Base-by-base conservation (phyloP, 2,329 filamentous ascomycete species). In the Ophiocordyceps sinensis region DNA sequence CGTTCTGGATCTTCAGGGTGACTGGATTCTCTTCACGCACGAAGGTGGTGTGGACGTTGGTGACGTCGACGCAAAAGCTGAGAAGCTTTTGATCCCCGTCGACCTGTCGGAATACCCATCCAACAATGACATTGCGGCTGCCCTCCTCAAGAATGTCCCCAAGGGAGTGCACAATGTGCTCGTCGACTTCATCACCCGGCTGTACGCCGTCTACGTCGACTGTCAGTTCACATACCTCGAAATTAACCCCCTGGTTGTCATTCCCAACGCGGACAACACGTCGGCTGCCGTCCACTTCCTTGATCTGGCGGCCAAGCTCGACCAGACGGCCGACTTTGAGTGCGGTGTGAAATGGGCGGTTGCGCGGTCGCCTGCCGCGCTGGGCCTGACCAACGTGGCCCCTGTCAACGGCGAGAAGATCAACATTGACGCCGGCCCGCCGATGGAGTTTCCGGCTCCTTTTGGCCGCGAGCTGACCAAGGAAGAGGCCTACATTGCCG, bases 221-320 rank as follows among this genome's bases (percentile, higher is more conserved):
- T 94, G 85, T 79, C 91, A 98, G 69, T 98, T 98, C 78, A 96
- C 91, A 59, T 98, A 98, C 73, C 86, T 98, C 55, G 91, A 98
- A 70, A 98, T 98, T 75, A 98, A 98, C 79, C 91, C 91, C 53
- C 73, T 98, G 50, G 91, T 98, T 47, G 91, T 95, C 62, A 89
- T 98, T 57, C 91, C 91, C 64, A 96, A 96, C 65, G 82, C 77
- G 51, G 80, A 88, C 55, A 83, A 77, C 60, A 96, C 89, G 52
- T 94, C 87, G 44, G 91, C 91, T 43, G 82, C 87, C 35, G 91
- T 98, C 41, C 78, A 95, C 77, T 98, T 98, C 80, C 79, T 98
- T 53, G 91, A 98, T 71, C 75, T 98, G 62, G 91, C 91, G 56
- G 91, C 91, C 62, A 98, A 98, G 79, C 74, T 98, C 49, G 91